Base-by-base conservation (phyloP, 805 yeast genomes). In the Yamadazyma philogaea region DNA sequence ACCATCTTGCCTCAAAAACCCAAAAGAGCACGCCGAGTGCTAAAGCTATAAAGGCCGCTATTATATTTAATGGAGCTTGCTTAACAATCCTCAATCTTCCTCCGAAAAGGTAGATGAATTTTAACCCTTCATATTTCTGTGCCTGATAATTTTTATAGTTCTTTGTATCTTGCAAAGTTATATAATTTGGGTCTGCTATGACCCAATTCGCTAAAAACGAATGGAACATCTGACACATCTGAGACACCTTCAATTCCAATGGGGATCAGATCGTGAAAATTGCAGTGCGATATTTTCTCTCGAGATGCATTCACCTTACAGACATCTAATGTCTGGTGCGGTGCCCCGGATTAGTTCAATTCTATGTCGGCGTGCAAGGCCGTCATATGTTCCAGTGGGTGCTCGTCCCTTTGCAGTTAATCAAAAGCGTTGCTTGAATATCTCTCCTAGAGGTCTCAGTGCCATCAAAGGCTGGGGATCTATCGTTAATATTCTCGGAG, bases 31-130 rank as follows among this genome's bases (percentile, higher is more conserved):
- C 74, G 2, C 73, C 72, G 0, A 86, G 77, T 0, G 68, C 52
- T 0, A 78, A 24, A 0, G 74, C 51, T 3, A 60, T 35, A 0
- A 59, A 41, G 3, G 66, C 59, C 0, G 74, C 68, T 0, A 65
- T 27, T 2, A 75, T 21, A 8, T 69, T 69, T 12, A 70, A 50
- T 1, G 79, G 81, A 19, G 60, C 57, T 24, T 56, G 53, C 43
- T 64, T 70, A 7, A 72, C 55, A 0, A 75, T 63, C 24, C 82
- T 63, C 11, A 81, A 53, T 32, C 88, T 59, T 0, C 95, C 95
- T 11, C 93, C 93, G 37, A 79, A 59, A 3, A 83, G 61, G 57
- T 75, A 85, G 2, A 77, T 48, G 43, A 71, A 69, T 43, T 68
- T 72, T 12, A 41, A 26, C 2, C 27, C 45, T 6, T 54, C 53